Evolutionary conservation across 192 early-diverging fungal genomes (phyloP).

Genomic region (Linnemannia schmuckeri): DNA sequence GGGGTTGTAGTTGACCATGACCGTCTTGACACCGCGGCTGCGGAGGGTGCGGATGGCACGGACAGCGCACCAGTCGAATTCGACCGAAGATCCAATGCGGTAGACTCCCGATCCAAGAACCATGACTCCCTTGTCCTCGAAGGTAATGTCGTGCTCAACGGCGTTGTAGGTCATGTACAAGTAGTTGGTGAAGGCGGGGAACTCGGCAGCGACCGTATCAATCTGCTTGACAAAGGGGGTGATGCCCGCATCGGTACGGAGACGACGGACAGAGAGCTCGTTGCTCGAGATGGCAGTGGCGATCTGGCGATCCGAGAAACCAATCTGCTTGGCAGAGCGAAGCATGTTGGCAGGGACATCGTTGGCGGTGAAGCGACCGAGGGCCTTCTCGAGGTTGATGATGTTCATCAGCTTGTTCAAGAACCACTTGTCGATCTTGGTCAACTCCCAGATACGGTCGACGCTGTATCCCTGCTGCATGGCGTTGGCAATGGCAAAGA

Average conservation of each 20-base stretch:
- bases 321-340: constrained; percentile 83
- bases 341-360: constrained; percentile 85
- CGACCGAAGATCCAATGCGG: constrained; percentile 96
- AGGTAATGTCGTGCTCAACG: constrained; percentile 83
- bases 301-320: constrained; percentile 93
- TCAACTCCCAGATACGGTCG: constrained; percentile 90
- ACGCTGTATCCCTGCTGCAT: constrained; percentile 92
- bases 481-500: constrained; percentile 97
- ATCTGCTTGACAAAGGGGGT: constrained; percentile 94
- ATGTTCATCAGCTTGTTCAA: constrained; percentile 93
- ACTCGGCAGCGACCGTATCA: constrained; percentile 96
- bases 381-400: constrained; percentile 78
- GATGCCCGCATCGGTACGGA: constrained; percentile 78
- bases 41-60: constrained; percentile 86
- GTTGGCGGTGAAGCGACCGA: constrained; percentile 63
- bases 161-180: constrained; percentile 97
- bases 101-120: constrained; percentile 98
- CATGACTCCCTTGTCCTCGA: constrained; percentile 92
- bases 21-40: constrained; percentile 81
- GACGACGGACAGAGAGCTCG: constrained; percentile 77
- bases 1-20: constrained; percentile 99
- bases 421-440: constrained; percentile 98
- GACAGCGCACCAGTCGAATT: constrained; percentile 96
- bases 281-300: constrained; percentile 74
- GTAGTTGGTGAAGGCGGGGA: constrained; percentile 96